Evolutionary conservation across 805 yeast genomes (phyloP), one percentile per base, ranked within the genome.

Genomic region (Dipodascopsis tothii): DNA sequence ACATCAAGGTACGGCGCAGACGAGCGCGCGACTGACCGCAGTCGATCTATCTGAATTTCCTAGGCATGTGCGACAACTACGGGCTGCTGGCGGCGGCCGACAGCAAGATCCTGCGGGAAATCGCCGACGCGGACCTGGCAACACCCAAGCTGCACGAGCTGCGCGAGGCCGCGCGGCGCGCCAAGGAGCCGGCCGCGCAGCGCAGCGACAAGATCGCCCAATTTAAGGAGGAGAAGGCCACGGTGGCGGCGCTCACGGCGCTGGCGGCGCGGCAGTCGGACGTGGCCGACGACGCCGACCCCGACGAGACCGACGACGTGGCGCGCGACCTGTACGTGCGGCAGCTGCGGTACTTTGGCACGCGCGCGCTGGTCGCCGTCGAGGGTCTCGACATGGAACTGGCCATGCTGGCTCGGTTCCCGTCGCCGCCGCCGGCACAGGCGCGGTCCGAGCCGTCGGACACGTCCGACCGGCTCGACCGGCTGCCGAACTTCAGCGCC

Each of bases 121-220:
- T 48, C 21, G 20, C 22, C n/a, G 46, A 44, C 14, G 46, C 42
- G 14, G 44, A 44, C 2, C 11, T 49, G 9, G 44, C 43, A 7
- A 33, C 43, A 16, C 51, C 53, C 7, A 34, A 25, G 9, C 21
- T 3, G 46, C 52, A 21, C 19, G 28, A 16, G 42, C 41, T 4
- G 7, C 21, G 4, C 21, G 37, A 19, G 35, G 35, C 18, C 30
- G 30, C 30, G 14, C 9, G 30, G 14, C 9, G 11, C 14, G 36
- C 30, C 21, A 46, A 48, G 4, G 64, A 63, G 22, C 56, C 82
- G 0, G 67, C 71, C 0, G 56, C 60, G 7, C 67, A 72, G 54
- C 71, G 96, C 54, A 78, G 80, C 19, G 80, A 76, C 39, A 88
- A 86, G 60, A 85, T 87, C 45, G 80, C 74, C 16, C 74, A 75